Percentiles rank a stretch among this genome's conserved stretches.
Evolutionary conservation across 768 basidiomycete species (phyloP).

Genomic region (Fistulinella prunicolor): DNA sequence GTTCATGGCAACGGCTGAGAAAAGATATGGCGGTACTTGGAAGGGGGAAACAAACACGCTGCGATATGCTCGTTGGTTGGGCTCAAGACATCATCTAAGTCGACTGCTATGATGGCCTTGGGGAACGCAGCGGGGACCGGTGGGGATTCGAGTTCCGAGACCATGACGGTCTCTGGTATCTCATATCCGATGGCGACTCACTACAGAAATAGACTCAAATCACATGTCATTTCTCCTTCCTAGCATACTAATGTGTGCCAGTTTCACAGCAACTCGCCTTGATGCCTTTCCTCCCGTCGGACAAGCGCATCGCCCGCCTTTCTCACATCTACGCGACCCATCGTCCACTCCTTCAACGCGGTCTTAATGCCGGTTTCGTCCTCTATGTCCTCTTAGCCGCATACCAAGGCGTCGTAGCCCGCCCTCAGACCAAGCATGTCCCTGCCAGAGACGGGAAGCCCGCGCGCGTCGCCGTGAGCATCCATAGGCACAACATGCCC

Average conservation of each 20-base stretch:
- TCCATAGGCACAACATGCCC: background rate
- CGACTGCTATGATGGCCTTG: conserved; percentile 54
- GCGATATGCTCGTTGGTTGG: conserved; percentile 58
- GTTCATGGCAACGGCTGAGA: conserved; percentile 3
- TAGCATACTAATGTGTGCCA: too few species aligned
- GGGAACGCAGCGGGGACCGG: conserved; percentile 13
- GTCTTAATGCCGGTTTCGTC: conserved; percentile 67
- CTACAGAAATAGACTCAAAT: too few species aligned
- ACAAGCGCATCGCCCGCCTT: conserved; percentile 43
- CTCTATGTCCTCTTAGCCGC: conserved; percentile 66
- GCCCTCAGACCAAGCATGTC: conserved; percentile 31
- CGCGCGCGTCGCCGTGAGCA: conserved; percentile 65
- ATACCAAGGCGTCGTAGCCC: conserved; percentile 53
- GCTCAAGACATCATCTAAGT: conserved; percentile 67
- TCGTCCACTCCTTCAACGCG: conserved; percentile 69
- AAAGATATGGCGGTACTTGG: background rate
- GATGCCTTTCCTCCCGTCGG: conserved; percentile 31
- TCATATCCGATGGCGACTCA: too few species aligned
- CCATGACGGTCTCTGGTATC: too few species aligned
- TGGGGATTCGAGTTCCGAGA: background rate
- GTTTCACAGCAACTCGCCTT: background rate
- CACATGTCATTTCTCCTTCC: conserved; percentile 8
- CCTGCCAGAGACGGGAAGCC: conserved; percentile 39
- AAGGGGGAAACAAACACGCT: conserved; percentile 40
- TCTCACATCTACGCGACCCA: conserved; percentile 56